Conservation (phyloP, 2,329 filamentous ascomycete genomes). For the Colletotrichum sp. region DNA sequence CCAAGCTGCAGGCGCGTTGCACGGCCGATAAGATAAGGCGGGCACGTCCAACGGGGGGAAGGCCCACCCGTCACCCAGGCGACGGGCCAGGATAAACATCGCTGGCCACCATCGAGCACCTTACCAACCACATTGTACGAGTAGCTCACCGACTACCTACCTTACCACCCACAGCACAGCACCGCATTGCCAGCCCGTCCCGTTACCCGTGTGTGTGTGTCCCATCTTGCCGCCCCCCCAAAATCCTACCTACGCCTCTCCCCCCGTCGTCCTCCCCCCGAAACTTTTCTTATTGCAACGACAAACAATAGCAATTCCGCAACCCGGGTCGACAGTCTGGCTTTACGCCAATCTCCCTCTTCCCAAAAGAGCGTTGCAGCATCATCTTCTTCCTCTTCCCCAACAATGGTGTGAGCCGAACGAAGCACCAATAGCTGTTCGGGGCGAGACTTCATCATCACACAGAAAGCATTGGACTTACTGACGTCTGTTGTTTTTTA, state of each 20-base stretch:
- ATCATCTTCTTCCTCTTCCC: background rate
- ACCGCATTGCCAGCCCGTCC: background rate
- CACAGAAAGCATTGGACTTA: background rate
- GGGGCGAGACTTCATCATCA: conserved; percentile 1
- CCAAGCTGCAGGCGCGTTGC: conserved; percentile 9
- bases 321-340: conserved; percentile 7
- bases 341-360: conserved; percentile 5
- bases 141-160: conserved; percentile 11
- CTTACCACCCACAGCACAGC: background rate
- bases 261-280: background rate
- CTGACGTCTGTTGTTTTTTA: background rate
- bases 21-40: conserved; percentile 11
- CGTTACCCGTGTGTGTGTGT: background rate
- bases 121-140: background rate
- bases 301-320: background rate
- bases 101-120: background rate
- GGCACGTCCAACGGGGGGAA: background rate
- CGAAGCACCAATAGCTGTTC: background rate
- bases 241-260: background rate
- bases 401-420: conserved; percentile 13
- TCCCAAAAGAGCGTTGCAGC: background rate
- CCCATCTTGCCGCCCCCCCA: background rate
- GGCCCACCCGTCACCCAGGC: conserved; percentile 14
- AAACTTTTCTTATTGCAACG: background rate
- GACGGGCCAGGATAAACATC: conserved; percentile 17